Conservation (phyloP, 2,329 filamentous ascomycete genomes). For the Penicillium sp. region DNA sequence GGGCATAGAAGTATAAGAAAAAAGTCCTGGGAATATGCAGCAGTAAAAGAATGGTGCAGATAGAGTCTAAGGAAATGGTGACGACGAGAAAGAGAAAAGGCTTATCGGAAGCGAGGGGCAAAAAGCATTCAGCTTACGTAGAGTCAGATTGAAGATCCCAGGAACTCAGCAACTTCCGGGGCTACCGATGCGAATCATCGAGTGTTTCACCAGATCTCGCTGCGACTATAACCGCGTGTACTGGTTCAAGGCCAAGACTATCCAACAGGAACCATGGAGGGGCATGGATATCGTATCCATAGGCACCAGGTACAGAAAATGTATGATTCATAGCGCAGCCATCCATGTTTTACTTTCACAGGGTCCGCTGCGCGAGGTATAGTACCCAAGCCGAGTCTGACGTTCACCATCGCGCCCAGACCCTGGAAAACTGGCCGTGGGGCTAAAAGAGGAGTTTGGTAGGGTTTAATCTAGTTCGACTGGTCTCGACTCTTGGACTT, state of each 20-base stretch:
- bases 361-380: neutral
- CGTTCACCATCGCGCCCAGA: constrained; percentile 14
- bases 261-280: neutral
- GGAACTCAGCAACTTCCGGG: constrained; percentile 23
- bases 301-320: constrained; percentile 26
- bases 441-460: neutral
- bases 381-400: constrained; percentile 16
- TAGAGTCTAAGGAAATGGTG: constrained; percentile 18
- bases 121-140: constrained; percentile 13
- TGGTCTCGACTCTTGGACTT: neutral
- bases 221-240: constrained; percentile 9
- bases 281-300: constrained; percentile 5
- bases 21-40: constrained; percentile 2
- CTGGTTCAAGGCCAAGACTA: too few relatives aligned
- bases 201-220: constrained; percentile 25
- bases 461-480: neutral
- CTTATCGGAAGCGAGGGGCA: constrained; percentile 36
- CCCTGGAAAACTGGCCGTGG: neutral
- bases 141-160: constrained; percentile 13
- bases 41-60: constrained; percentile 6
- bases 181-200: constrained; percentile 27
- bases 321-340: constrained; percentile 20
- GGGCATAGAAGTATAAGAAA: constrained; percentile 8
- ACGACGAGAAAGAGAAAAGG: constrained; percentile 28
- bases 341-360: neutral